Percentiles rank a stretch among this genome's conserved stretches.
These are phyloP conservation scores for Parietichytrium sp. DNA, from an alignment of 108 stramenopile species.

Conservation along the genomic window DNA sequence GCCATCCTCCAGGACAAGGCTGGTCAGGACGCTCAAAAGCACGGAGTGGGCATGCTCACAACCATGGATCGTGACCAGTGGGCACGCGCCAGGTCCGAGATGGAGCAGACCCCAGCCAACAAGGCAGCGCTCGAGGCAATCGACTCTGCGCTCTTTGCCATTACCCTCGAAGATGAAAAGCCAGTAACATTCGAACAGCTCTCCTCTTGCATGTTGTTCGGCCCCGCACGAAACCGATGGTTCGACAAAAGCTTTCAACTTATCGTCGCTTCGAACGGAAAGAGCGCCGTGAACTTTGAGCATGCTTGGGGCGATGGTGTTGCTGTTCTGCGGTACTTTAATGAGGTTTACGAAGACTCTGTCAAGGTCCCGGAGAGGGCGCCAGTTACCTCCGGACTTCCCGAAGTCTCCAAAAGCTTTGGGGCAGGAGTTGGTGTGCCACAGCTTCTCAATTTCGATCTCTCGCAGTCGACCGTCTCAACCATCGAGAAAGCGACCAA, in stretches of 20 bases:
- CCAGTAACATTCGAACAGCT: slow-evolving; percentile 44
- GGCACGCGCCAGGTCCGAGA: slow-evolving; percentile 47
- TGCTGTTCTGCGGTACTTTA: slow-evolving; percentile 37
- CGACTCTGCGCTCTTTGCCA: slow-evolving; percentile 47
- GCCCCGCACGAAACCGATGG: slow-evolving; percentile 54
- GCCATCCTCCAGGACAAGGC: slow-evolving; percentile 43
- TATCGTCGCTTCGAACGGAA: slow-evolving; percentile 52
- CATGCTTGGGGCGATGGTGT: slow-evolving; percentile 44
- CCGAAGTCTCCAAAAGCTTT: background rate
- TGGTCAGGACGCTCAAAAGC: background rate
- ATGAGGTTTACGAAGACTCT: slow-evolving; percentile 41
- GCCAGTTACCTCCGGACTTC: background rate
- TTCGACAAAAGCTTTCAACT: slow-evolving; percentile 59
- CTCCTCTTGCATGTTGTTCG: slow-evolving; percentile 51
- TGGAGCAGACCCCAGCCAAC: slow-evolving; percentile 49
- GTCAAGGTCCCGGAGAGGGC: slow-evolving; percentile 29
- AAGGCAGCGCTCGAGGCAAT: slow-evolving; percentile 47
- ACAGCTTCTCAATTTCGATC: background rate
- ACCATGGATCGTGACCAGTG: slow-evolving; percentile 47
- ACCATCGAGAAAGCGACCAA: background rate
- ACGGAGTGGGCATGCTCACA: slow-evolving; percentile 52
- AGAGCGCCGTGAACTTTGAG: slow-evolving; percentile 40
- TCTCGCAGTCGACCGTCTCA: background rate
- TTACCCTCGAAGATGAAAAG: slow-evolving; percentile 47
- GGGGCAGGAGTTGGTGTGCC: background rate